Evolutionary conservation across 164 flowering plant species (phyloP), one percentile per base, ranked within the genome.

Genomic region (Magnolia changhungtana): DNA sequence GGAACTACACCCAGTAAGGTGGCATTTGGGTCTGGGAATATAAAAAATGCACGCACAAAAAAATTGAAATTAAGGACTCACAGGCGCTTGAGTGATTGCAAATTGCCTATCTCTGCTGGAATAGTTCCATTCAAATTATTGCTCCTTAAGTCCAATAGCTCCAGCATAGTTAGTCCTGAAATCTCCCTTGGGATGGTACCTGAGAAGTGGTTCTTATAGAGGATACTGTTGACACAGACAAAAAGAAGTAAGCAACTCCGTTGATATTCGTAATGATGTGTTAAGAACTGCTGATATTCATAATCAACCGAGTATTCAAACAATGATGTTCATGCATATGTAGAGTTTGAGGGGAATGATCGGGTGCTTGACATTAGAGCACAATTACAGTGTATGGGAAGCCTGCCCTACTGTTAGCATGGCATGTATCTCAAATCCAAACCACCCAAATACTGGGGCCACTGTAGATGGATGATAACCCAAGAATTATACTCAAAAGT

Each of bases 161-260:
- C 89, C 79, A 93, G 82, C 72, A 69, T 80, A 29, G 75, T 73
- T 52, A 95, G 91, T 51, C 66, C 80, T 75, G 90, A 91, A 82
- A 95, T 72, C 85, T 91, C 91, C 72, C 83, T 85, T 20, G 98
- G 98, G 77, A 95, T 90, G 76, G 63, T 63, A 65, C 98, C 98
- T 23, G 78, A 84, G 78, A 95, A 87, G 27, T 74, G 85, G 84
- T 95, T 95, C 80, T 90, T 81, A 71, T 79, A 81, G 67, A 95
- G 92, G 59, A 87, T 65, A 69, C 98, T 95, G 84, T 68, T 65
- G 75, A 78, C 65, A 29, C 21, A 73, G 45, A 61, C 55, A 10
- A 61, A 45, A 19, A 63, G 24, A 37, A 37, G 14, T 29, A 74
- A 31, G 19, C 3, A 59, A 31, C 20, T 31, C 37, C 27, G 51